These are phyloP conservation scores for Hansenula sp. DNA, from an alignment of 1,139 yeast genomes.

Conservation along the genomic window DNA sequence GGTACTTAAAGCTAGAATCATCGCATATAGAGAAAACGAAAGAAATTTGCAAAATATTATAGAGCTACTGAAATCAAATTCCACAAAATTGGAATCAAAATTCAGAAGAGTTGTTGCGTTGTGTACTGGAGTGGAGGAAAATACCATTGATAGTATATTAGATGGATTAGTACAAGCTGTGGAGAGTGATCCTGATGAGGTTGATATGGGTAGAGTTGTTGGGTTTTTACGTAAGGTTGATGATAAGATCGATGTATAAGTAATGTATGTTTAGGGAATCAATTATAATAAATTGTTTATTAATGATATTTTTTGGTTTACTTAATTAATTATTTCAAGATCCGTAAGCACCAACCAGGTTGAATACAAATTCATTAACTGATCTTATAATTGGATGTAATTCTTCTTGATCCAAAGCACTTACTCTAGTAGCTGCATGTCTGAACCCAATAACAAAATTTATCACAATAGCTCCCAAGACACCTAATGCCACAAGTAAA, in stretches of 20 bases:
- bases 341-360: constrained; percentile 28
- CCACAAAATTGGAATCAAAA: constrained; percentile 70
- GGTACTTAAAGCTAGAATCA: constrained; percentile 69
- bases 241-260: constrained; percentile 15
- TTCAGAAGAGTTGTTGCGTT: constrained; percentile 86
- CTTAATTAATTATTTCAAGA: background rate
- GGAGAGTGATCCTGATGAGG: constrained; percentile 72
- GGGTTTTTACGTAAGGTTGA: constrained; percentile 41
- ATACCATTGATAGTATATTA: constrained; percentile 75
- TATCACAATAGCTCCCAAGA: constrained; percentile 58
- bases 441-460: constrained; percentile 72
- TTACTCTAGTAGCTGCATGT: constrained; percentile 27
- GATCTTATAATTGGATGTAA: constrained; percentile 24
- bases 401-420: constrained; percentile 11
- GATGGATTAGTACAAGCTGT: constrained; percentile 89
- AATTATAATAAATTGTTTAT: too few relatives aligned
- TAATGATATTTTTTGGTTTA: background rate
- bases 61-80: constrained; percentile 42
- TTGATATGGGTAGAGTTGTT: constrained; percentile 49
- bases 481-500: constrained; percentile 65
- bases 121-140: constrained; percentile 81
- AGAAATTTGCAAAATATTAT: constrained; percentile 46
- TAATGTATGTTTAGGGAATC: background rate
- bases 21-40: constrained; percentile 72
- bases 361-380: constrained; percentile 25